Evolutionary conservation across 305 asterid genomes (phyloP), one percentile per base, ranked within the genome.

Genomic region (Rubia peregrina): DNA sequence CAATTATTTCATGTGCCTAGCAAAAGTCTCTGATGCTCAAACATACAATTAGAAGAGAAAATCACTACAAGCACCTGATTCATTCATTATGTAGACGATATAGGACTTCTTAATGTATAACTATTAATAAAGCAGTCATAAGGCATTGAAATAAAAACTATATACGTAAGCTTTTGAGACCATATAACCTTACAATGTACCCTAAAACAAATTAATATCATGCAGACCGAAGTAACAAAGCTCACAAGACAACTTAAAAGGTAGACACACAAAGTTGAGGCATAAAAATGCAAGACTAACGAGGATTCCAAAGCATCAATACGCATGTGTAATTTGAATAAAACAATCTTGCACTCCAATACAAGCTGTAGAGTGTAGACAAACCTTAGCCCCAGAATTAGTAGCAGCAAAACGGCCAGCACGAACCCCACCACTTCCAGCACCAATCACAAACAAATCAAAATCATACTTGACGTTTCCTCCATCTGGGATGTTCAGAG

Each of bases 341-440:
- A n/a, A 21, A 36, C 24, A 55, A 24, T 17, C 0, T 12, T 19
- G 62, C 56, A 49, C 22, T 17, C 40, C 61, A 19, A 22, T 16
- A n/a, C 48, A 71, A 30, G 53, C 22, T 42, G 43, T 71, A 21
- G 57, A 65, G n/a, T 42, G 43, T 71, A 21, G 57, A 65, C 24
- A 61, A 76, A 90, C 97, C 97, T 94, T 94, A 68, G 97, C 97
- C 79, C 97, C 98, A 82, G 68, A 69, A 67, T 91, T 97, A 5
- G 98, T 97, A 5, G 98, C 97, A 14, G 98, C 88, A 82, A 93
- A 93, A 8, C 97, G 80, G 10, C 90, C 57, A 22, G 97, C 98
- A n/a, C 97, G 95, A 75, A 93, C 98, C 22, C 97, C 97, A 67
- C 98, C 98, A 78, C 98, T 93, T 66, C 97, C 98, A 49, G 98